Base-by-base conservation (phyloP, 2,329 filamentous ascomycete genomes). In the Pestalotiopsis sp. region DNA sequence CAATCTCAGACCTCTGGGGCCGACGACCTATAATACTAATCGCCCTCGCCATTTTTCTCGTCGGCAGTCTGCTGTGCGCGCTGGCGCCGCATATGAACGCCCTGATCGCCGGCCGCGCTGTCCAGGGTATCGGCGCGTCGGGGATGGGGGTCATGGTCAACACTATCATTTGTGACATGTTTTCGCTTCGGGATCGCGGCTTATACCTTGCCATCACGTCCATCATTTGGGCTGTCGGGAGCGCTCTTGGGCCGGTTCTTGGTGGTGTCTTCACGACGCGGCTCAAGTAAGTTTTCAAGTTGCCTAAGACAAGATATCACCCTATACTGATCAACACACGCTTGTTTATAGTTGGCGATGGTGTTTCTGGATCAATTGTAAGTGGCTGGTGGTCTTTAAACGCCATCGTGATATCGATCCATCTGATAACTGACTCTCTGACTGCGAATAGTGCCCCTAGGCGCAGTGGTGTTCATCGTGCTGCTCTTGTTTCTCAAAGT, bases 211-310 rank as follows among this genome's bases (percentile, higher is more conserved):
- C 90, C 0, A 79, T 93, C 61, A 87, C 92, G 67, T 90, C 89
- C 4, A 84, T 90, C 64, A 87, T 92, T 0, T 90, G 91, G 91
- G 90, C 90, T 1, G 76, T 91, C 23, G 90, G 91, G 3, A 87
- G 85, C 45, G 87, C 87, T 0, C 79, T 92, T n/a, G 92, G 91
- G 0, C 91, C 91, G 0, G 81, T 91, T 1, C 78, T 92, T 3
- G 90, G 91, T 20, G 92, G 92, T 7, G 85, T 87, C 0, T 90
- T 93, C 71, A 91, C 91, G 0, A 83, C 61, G 6, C 66, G 64
- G 3, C 17, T 69, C 13, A 49, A 63, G 70, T 71, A 39, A 66
- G 70, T 66, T n/a, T 23, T 20, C 27, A 57, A 6, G 11, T 20
- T 25, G 14, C 13, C n/a, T n/a, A 7, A 23, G n/a, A 41, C 11